Conservation (phyloP, 2,329 filamentous ascomycete genomes). For the Trichoderma pleuroti region DNA sequence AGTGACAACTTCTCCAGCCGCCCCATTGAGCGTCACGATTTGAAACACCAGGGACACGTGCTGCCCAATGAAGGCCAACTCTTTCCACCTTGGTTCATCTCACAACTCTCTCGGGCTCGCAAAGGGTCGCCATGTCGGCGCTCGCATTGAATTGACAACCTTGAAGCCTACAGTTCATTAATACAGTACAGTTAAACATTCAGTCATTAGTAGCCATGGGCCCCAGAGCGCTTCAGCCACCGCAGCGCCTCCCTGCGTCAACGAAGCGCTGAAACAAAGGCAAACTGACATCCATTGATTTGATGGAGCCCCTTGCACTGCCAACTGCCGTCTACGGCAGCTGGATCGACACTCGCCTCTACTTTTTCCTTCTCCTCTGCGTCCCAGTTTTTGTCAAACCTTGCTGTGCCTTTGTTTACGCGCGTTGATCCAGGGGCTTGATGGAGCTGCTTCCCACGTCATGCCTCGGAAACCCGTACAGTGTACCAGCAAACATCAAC, state of each 20-base stretch:
- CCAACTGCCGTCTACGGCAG: not conserved
- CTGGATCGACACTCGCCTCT: conserved; percentile 5
- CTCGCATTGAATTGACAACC: not conserved
- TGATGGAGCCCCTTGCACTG: not conserved
- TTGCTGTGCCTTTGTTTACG: not conserved
- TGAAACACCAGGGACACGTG: not conserved
- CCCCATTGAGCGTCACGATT: not conserved
- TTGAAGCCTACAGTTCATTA: not conserved
- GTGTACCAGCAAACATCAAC: not conserved
- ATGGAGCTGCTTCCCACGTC: conserved; percentile 12
- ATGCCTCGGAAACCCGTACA: not conserved
- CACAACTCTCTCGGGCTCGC: not conserved
- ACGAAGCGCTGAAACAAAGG: not conserved
- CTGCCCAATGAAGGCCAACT: not conserved
- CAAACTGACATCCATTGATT: not conserved
- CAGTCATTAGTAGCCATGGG: not conserved
- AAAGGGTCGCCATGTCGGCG: not conserved
- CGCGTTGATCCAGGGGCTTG: conserved; percentile 8
- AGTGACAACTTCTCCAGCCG: not conserved
- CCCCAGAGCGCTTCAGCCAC: conserved; percentile 3
- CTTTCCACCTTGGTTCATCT: not conserved
- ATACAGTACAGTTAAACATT: not conserved
- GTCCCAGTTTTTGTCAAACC: conserved; percentile 3
- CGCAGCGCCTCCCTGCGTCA: not conserved
- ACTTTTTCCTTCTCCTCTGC: not conserved